phyloP scores from a whole-genome alignment of 495 filamentous ascomycete genomes.

The Sporormia fimetaria region DNA sequence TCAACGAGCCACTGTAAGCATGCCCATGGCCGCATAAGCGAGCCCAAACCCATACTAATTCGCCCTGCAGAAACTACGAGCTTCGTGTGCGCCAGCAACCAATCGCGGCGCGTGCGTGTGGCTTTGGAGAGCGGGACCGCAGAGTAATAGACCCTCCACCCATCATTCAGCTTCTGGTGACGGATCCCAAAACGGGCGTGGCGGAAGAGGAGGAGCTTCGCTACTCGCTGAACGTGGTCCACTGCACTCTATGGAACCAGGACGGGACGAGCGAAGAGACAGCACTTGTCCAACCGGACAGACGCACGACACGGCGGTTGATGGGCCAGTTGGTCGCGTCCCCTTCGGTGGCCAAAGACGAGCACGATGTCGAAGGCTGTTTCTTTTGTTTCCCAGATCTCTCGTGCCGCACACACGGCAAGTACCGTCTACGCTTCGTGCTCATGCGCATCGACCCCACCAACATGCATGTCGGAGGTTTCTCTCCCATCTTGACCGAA shows the following conservation, averaged over 20 bases:
- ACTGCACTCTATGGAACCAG: slow-evolving; percentile 64
- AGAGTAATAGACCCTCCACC: slow-evolving; percentile 91
- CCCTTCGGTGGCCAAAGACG: slow-evolving; percentile 58
- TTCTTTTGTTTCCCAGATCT: slow-evolving; percentile 97
- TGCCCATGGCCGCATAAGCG: not conserved
- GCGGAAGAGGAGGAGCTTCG: slow-evolving; percentile 50
- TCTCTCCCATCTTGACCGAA: slow-evolving; percentile 51
- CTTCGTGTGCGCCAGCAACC: slow-evolving; percentile 83
- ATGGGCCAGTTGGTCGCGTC: slow-evolving; percentile 72
- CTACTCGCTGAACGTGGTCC: slow-evolving; percentile 69
- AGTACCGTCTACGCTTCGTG: slow-evolving; percentile 74
- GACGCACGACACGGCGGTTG: slow-evolving; percentile 47
- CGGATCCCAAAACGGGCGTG: slow-evolving; percentile 46
- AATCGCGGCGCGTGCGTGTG: slow-evolving; percentile 78
- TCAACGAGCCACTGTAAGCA: slow-evolving; percentile 25
- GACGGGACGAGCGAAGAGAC: slow-evolving; percentile 50
- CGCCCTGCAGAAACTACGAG: slow-evolving; percentile 29
- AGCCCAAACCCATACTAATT: slow-evolving; percentile 6
- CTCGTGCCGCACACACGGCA: slow-evolving; percentile 76
- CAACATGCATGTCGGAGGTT: slow-evolving; percentile 38
- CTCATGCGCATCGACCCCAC: slow-evolving; percentile 64
- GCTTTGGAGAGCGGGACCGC: slow-evolving; percentile 86
- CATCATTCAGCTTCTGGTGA: slow-evolving; percentile 75
- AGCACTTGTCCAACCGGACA: slow-evolving; percentile 33
- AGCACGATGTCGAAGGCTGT: slow-evolving; percentile 55